Conservation (phyloP, 805 yeast genomes). For the Candida fluviatilis region DNA sequence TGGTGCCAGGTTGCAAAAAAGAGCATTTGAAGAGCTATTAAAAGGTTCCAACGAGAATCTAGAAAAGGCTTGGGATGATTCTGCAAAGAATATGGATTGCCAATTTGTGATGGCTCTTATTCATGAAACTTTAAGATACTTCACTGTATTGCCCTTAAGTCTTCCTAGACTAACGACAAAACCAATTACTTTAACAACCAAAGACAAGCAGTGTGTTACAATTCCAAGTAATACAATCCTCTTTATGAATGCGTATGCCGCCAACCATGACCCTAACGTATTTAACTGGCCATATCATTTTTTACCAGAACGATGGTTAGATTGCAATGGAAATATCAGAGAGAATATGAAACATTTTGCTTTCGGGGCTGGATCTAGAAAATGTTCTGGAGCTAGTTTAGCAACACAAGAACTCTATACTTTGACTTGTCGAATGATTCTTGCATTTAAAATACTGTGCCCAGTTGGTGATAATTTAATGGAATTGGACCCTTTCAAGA, state of each 20-base stretch:
- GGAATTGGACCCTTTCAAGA: constrained; percentile 48
- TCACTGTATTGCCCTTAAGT: constrained; percentile 63
- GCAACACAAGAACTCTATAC: constrained; percentile 65
- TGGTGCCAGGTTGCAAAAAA: constrained; percentile 39
- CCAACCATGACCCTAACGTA: constrained; percentile 53
- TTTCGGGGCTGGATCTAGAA: constrained; percentile 69
- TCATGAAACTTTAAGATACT: constrained; percentile 57
- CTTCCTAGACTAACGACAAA: constrained; percentile 61
- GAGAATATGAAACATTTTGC: constrained; percentile 40
- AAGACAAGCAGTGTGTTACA: constrained; percentile 9
- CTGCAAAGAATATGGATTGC: constrained; percentile 28
- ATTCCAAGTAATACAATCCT: constrained; percentile 57
- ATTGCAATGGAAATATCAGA: constrained; percentile 7
- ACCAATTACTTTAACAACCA: constrained; percentile 36
- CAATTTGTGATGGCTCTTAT: constrained; percentile 54
- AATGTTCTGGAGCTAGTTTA: constrained; percentile 65
- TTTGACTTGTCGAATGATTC: constrained; percentile 48
- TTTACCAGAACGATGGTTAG: constrained; percentile 51
- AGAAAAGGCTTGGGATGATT: constrained; percentile 31
- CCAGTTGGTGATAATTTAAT: constrained; percentile 31
- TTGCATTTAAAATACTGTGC: constrained; percentile 45
- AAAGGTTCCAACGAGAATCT: constrained; percentile 24
- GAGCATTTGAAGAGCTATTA: constrained; percentile 40
- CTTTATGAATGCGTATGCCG: constrained; percentile 67
- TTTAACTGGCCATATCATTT: constrained; percentile 46